Evolutionary conservation across 768 basidiomycete genomes (phyloP), one percentile per base, ranked within the genome.

Genomic region (Wakefieldia striispora): DNA sequence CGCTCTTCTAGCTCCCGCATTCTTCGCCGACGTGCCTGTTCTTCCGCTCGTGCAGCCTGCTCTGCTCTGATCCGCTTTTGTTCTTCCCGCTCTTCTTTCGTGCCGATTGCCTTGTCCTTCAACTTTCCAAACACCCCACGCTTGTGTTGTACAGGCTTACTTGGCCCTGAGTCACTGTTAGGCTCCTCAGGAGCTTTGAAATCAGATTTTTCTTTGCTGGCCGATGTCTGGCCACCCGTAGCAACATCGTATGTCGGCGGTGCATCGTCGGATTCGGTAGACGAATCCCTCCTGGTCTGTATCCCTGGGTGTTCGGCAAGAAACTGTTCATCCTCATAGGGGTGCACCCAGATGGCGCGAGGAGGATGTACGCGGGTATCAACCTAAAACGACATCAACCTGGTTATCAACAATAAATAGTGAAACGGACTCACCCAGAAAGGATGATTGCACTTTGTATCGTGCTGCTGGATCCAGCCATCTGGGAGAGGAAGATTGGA

Each of bases 311-410:
- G 77, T 40, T 79, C 75, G 5, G 51, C 56, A n/a, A 86, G 71
- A 64, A 76, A 88, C 44, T 79, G 72, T 40, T 82, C 78, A 61
- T 88, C 85, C 48, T 88, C 83, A 50, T 79, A 79, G 1, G 88
- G 86, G 59, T 90, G 86, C 1, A 74, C 73, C 88, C 86, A 90
- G 57, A 81, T 87, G 0, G 80, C 74, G 0, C 86, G 78, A 1
- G 84, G 80, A 8, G 88, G 86, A 8, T 64, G 70, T 1, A 80
- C 78, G 49, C 67, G 72, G 0, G 84, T 87, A 52, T 89, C 83
- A 16, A 87, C 81, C 82, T 86, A 40, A 39, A n/a, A 43, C 19
- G 14, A 24, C 19, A n/a, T 37, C 26, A n/a, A 17, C 16, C 31
- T 39, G 36, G 37, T 6, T 9, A 11, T n/a, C 17, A 3, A 14